phyloP scores from a whole-genome alignment of 2,329 filamentous ascomycete genomes.

The Claviceps capensis region DNA sequence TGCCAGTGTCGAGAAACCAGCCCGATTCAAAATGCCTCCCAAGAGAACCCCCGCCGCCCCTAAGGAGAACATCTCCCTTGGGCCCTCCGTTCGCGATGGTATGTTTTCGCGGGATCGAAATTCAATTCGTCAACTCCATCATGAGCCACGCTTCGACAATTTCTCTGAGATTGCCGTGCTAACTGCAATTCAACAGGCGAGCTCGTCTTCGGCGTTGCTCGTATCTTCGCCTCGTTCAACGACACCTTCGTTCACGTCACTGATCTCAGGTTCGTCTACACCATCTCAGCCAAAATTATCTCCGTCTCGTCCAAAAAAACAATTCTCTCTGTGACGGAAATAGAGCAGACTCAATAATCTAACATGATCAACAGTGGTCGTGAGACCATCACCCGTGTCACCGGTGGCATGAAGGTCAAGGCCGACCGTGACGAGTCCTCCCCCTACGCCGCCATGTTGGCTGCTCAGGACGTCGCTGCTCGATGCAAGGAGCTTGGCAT shows the following conservation, averaged over 20 bases:
- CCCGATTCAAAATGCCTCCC: constrained; percentile 65
- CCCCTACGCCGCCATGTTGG: constrained; percentile 99
- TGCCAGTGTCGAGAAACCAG: constrained; percentile 22
- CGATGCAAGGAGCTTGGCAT: constrained; percentile 62
- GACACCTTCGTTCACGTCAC: constrained; percentile 97
- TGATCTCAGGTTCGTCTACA: constrained; percentile 71
- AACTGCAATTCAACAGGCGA: constrained; percentile 46
- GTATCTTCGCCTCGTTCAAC: constrained; percentile 91
- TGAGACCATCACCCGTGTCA: constrained; percentile 99
- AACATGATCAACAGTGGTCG: constrained; percentile 58
- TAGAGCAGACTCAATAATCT: not conserved
- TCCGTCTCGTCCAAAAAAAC: too few relatives aligned
- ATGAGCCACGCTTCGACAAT: not conserved
- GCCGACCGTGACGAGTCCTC: constrained; percentile 99
- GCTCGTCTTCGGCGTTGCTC: constrained; percentile 94
- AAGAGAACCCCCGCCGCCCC: constrained; percentile 74
- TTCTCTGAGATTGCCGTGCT: constrained; percentile 4
- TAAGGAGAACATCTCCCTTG: constrained; percentile 97
- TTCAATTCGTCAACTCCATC: not conserved
- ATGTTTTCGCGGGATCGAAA: constrained; percentile 12
- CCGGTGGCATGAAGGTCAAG: constrained; percentile 99
- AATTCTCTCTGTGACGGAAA: not conserved
- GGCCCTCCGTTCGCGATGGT: constrained; percentile 94
- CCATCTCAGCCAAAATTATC: not conserved
- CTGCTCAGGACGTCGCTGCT: constrained; percentile 91